Evolutionary conservation across 257 asterid species (phyloP).

Genomic region (Anisodus tanguticus): DNA sequence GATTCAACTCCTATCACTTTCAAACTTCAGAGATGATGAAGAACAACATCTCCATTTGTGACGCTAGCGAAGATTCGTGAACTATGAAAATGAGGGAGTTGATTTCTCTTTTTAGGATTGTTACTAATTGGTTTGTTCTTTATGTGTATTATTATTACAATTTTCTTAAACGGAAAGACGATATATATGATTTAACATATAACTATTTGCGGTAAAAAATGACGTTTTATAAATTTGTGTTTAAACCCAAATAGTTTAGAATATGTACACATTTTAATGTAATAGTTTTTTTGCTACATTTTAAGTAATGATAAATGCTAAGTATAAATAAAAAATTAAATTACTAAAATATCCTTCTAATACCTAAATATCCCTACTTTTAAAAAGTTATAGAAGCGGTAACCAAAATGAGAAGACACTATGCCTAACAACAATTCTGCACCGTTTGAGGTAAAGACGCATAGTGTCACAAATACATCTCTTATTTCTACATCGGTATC

Average conservation of each 20-base stretch:
- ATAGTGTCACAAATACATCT: too few relatives aligned
- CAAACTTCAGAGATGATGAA: not conserved
- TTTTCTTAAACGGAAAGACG: not conserved
- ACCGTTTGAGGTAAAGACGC: too few relatives aligned
- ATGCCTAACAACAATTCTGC: too few relatives aligned
- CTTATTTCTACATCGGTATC: too few relatives aligned
- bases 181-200: not conserved
- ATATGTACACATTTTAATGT: not conserved
- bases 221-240: not conserved
- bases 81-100: not conserved
- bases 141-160: not conserved
- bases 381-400: too few relatives aligned
- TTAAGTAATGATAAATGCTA: too few relatives aligned
- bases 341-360: too few relatives aligned
- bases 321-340: not conserved
- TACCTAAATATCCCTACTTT: too few relatives aligned
- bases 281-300: too few relatives aligned
- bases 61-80: not conserved
- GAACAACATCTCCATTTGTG: not conserved
- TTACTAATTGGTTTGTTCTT: not conserved
- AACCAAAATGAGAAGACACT: too few relatives aligned
- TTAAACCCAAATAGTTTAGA: not conserved
- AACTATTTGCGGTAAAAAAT: not conserved
- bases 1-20: not conserved
- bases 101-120: not conserved